A percentile compares a stretch with the other conserved stretches of the same genome.
These are phyloP conservation scores for Mortierella polycephala DNA, from an alignment of 371 early-diverging fungal genomes.

Conservation along the genomic window DNA sequence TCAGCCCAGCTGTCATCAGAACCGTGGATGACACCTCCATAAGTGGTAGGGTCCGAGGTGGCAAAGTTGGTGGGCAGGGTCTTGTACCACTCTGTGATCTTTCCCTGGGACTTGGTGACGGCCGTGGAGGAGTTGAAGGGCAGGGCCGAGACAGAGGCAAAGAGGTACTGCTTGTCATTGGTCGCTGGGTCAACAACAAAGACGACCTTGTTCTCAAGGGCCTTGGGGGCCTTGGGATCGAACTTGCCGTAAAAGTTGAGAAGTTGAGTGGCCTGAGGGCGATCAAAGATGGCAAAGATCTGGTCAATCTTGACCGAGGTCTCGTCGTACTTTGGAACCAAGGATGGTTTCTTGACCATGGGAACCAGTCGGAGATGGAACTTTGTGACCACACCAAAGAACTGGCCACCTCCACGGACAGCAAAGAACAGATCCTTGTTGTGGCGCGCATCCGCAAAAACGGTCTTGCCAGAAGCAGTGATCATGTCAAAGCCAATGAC, in stretches of 20 bases:
- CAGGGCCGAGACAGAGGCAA: constrained; percentile 42
- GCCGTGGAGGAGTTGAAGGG: constrained; percentile 41
- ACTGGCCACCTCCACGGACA: constrained; percentile 68
- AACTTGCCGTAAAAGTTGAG: constrained; percentile 39
- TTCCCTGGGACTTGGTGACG: constrained; percentile 34
- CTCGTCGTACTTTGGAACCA: constrained; percentile 37
- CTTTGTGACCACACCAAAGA: constrained; percentile 65
- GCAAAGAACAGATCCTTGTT: constrained; percentile 70
- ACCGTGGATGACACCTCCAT: constrained; percentile 35
- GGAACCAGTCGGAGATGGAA: constrained; percentile 42
- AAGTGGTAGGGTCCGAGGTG: constrained; percentile 41
- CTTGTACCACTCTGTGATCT: constrained; percentile 47
- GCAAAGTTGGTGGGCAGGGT: constrained; percentile 47
- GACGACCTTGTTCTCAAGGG: constrained; percentile 52
- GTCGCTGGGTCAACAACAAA: constrained; percentile 40
- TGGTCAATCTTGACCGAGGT: constrained; percentile 38
- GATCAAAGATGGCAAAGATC: constrained; percentile 54
- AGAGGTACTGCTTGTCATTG: constrained; percentile 49
- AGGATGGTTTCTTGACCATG: constrained; percentile 41
- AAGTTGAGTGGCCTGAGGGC: constrained; percentile 47
- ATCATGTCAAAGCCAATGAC: constrained; percentile 63
- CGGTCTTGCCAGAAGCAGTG: constrained; percentile 58
- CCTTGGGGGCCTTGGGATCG: constrained; percentile 44
- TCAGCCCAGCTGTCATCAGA: constrained; percentile 47
- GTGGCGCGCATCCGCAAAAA: constrained; percentile 55